These are phyloP conservation scores for Glonium stellatum DNA, from an alignment of 495 filamentous ascomycete species.

Conservation along the genomic window DNA sequence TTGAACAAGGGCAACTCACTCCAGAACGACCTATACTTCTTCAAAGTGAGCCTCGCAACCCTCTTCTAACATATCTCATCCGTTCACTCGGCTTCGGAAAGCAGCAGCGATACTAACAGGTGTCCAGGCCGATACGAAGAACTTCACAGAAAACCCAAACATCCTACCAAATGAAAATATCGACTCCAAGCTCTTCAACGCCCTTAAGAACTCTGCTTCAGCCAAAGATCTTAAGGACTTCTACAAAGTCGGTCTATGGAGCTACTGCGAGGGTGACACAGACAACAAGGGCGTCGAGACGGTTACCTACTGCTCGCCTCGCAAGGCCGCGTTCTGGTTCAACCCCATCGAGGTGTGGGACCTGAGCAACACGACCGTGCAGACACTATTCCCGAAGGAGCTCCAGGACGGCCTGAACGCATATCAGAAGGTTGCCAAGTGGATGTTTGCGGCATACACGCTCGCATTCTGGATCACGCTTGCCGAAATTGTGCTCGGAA, in stretches of 20 bases:
- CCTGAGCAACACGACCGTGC: constrained; percentile 49
- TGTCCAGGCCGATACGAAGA: constrained; percentile 27
- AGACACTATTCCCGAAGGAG: constrained; percentile 50
- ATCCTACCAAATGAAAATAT: constrained; percentile 15
- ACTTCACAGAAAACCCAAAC: constrained; percentile 26
- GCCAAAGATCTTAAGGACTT: constrained; percentile 54
- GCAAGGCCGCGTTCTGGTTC: constrained; percentile 67
- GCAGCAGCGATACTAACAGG: constrained; percentile 12
- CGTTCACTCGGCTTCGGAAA: neutral
- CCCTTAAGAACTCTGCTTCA: constrained; percentile 19
- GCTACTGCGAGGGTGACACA: constrained; percentile 66
- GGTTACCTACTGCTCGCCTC: constrained; percentile 47
- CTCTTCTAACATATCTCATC: neutral
- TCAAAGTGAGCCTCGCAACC: constrained; percentile 46
- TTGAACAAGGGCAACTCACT: constrained; percentile 52
- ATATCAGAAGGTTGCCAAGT: constrained; percentile 66
- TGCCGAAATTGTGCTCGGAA: constrained; percentile 60
- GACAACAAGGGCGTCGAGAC: constrained; percentile 48
- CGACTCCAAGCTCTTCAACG: constrained; percentile 31
- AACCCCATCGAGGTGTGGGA: constrained; percentile 58
- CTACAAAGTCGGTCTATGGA: constrained; percentile 79
- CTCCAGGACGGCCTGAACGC: constrained; percentile 58
- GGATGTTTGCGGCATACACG: constrained; percentile 68
- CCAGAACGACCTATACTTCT: constrained; percentile 58
- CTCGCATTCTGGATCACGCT: constrained; percentile 65